Percentiles rank a stretch among this genome's conserved stretches.
These are phyloP conservation scores for Oleoguttula mirabilis DNA, from an alignment of 495 filamentous ascomycete species.

Conservation along the genomic window DNA sequence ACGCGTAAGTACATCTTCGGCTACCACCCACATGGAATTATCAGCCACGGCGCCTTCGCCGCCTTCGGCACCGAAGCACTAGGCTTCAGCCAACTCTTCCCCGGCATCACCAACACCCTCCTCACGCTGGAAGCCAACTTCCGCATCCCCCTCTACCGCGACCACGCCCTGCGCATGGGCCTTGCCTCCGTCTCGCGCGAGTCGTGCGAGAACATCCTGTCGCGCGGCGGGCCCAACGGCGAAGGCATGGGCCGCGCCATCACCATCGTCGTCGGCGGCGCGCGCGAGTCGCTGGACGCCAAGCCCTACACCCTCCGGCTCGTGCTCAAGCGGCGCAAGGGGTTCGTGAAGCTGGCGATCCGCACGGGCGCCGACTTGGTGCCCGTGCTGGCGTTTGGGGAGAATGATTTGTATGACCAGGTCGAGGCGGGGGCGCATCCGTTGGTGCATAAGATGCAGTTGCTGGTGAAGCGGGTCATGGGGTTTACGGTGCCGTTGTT, in stretches of 20 bases:
- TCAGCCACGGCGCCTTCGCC: conserved; percentile 86
- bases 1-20: conserved; percentile 95
- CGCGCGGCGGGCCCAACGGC: conserved; percentile 58
- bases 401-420: conserved; percentile 94
- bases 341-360: conserved; percentile 86
- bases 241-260: conserved; percentile 94
- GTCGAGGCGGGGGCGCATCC: conserved; percentile 59
- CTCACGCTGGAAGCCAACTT: conserved; percentile 92
- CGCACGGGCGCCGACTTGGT: conserved; percentile 84
- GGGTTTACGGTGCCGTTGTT: conserved; percentile 92
- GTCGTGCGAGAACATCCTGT: conserved; percentile 77
- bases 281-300: conserved; percentile 80
- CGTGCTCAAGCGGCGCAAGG: conserved; percentile 70
- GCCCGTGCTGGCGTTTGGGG: conserved; percentile 81
- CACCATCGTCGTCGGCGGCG: conserved; percentile 90
- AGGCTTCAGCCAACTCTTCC: conserved; percentile 80
- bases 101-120: conserved; percentile 88
- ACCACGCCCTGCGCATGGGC: conserved; percentile 79
- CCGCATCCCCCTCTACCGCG: conserved; percentile 82
- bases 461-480: conserved; percentile 65
- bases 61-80: conserved; percentile 85
- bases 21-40: conserved; percentile 95
- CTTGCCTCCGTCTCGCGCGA: conserved; percentile 81
- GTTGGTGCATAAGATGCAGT: conserved; percentile 60
- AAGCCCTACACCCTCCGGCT: conserved; percentile 61